Base-by-base conservation (phyloP, 331 rosid genomes). In the Prunus yedoensis region DNA sequence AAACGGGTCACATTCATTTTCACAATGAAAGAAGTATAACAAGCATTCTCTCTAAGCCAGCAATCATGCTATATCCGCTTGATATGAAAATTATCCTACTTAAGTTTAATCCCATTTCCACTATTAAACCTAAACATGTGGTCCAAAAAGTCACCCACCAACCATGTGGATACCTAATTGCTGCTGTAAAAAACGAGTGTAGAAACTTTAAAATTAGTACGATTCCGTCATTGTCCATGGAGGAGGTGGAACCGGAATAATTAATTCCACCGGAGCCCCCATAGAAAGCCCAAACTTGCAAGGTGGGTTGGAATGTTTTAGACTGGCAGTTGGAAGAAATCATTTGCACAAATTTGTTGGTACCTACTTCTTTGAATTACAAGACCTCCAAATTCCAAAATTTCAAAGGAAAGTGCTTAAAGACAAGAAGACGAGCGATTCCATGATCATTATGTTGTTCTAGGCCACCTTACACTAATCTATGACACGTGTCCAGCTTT, bases 401-500 rank as follows among this genome's bases (percentile, higher is more conserved):
- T 15, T 30, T 8, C 8, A 4, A 20, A 17, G 12, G 16, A 25
- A 72, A 72, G 43, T 23, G 67, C 43, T 21, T 72, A 23, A 49
- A 2, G 73, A 38, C 4, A 38, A 20, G 62, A 7, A 56, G 28
- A 10, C 3, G 4, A 16, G 1, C 6, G n/a, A 23, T 7, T 28
- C 21, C 0, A 27, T 27, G 43, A 2, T 38, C 43, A 38, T 38
- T 38, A 6, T 38, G 57, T 47, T 38, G 46, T 68, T 66, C 17
- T 67, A 67, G 57, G 57, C 57, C 45, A 58, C 56, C 75, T 38
- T 35, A 23, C 77, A 1, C 58, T 45, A 45, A 58, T 58, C 18
- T 59, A 2, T 58, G 77, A 73, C 77, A 59, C 68, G 68, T 73
- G 27, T 20, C 18, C n/a, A 23, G 3, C 46, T 45, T 73, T 46